Percentiles rank a stretch among this genome's conserved stretches.
phyloP scores from a whole-genome alignment of 139 green algal species.

The Spirogloea muscicola region DNA sequence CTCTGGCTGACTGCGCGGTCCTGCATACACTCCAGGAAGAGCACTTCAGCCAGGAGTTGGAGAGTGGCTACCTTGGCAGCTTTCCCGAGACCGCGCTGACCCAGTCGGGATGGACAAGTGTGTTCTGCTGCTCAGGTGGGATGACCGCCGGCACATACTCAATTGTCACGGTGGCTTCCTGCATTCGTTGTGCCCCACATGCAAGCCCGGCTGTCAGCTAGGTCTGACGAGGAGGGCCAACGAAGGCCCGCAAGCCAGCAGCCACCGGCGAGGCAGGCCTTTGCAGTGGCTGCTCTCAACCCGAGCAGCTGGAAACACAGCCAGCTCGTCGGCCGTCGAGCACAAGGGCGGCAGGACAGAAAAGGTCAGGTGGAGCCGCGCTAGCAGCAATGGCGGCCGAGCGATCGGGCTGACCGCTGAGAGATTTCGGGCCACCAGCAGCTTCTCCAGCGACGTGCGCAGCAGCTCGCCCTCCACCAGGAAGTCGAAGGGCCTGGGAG shows the following conservation, averaged over 20 bases:
- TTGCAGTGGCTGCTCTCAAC: too few relatives aligned
- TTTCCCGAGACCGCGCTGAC: slow-evolving; percentile 58
- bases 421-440: slow-evolving; percentile 64
- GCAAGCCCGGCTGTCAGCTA: too few relatives aligned
- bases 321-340: too few relatives aligned
- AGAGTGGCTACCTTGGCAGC: slow-evolving; percentile 19
- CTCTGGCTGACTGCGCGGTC: slow-evolving; percentile 5
- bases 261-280: too few relatives aligned
- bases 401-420: slow-evolving; percentile 63
- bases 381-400: too few relatives aligned
- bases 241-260: too few relatives aligned
- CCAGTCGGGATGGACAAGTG: slow-evolving; percentile 73
- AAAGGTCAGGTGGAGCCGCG: too few relatives aligned
- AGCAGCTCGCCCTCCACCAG: slow-evolving; percentile 82
- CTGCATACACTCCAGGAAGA: background rate
- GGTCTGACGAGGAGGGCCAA: too few relatives aligned
- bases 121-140: slow-evolving; percentile 65
- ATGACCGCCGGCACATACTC: slow-evolving; percentile 88
- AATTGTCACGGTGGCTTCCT: slow-evolving; percentile 76
- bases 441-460: slow-evolving; percentile 69
- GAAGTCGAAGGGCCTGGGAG: slow-evolving; percentile 86
- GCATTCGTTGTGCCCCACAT: background rate
- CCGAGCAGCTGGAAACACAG: too few relatives aligned
- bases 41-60: background rate
- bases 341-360: too few relatives aligned